Percentiles rank a stretch among this genome's conserved stretches.
phyloP scores from a whole-genome alignment of 208 protist species.

The Crithidia acanthocephali region DNA sequence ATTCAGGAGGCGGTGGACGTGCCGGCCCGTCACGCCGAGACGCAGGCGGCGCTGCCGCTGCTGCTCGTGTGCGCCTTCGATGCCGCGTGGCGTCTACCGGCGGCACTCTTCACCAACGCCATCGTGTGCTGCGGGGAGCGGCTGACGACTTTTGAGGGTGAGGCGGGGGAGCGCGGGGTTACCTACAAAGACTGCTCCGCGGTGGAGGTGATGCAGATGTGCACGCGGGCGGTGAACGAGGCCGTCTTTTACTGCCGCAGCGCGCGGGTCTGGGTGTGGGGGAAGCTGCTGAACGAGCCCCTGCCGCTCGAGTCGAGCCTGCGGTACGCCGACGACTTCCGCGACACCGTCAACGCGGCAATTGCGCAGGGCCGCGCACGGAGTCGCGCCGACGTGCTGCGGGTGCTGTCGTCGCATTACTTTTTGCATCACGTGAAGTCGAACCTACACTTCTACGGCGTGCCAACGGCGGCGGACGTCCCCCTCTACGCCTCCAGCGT shows the following conservation, averaged over 20 bases:
- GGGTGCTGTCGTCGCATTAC: slow-evolving; percentile 84
- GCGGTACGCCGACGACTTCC: slow-evolving; percentile 84
- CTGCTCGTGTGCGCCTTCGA: slow-evolving; percentile 83
- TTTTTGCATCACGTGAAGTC: slow-evolving; percentile 78
- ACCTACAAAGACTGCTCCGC: slow-evolving; percentile 56
- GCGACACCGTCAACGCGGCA: slow-evolving; percentile 74
- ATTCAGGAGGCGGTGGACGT: slow-evolving; percentile 61
- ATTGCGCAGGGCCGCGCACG: slow-evolving; percentile 62
- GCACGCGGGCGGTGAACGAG: slow-evolving; percentile 69
- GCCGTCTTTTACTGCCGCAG: slow-evolving; percentile 69
- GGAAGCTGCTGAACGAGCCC: slow-evolving; percentile 74
- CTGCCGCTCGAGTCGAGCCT: slow-evolving; percentile 83
- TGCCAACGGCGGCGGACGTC: slow-evolving; percentile 68
- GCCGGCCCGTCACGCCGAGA: slow-evolving; percentile 55
- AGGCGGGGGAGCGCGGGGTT: slow-evolving; percentile 27
- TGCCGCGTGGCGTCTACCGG: slow-evolving; percentile 78
- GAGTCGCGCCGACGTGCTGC: slow-evolving; percentile 69
- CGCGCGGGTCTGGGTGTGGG: slow-evolving; percentile 74
- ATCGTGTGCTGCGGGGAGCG: slow-evolving; percentile 82
- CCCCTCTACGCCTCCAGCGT: slow-evolving; percentile 80
- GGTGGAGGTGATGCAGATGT: slow-evolving; percentile 79
- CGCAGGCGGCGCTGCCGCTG: slow-evolving; percentile 57
- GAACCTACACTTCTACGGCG: slow-evolving; percentile 82
- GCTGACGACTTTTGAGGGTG: slow-evolving; percentile 25
- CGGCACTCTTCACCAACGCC: slow-evolving; percentile 65